Evolutionary conservation across 768 basidiomycete species (phyloP), one percentile per base, ranked within the genome.

Genomic region (Lentinula sp.): DNA sequence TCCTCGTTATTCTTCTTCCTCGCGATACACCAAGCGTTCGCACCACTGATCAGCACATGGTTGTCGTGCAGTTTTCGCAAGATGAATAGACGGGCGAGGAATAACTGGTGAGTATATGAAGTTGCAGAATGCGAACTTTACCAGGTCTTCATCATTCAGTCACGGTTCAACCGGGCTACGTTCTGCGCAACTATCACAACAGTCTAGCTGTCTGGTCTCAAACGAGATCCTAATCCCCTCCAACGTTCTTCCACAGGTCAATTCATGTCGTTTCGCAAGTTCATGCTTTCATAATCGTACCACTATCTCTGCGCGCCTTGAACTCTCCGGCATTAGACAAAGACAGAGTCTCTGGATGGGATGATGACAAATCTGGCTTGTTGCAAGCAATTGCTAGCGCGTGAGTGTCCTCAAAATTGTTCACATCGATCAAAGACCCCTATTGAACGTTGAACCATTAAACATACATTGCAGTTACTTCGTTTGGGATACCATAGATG

Each of bases 271-370:
- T 87, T 28, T 92, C 93, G 0, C 84, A 92, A 65, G 74, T 85
- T 1, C 90, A 95, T 68, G 85, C 88, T 0, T 58, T 90, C 23
- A 67, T 90, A 57, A 79, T 90, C 58, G 77, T 93, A 37, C 84
- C 86, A 0, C 77, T 89, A 23, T 81, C 91, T 1, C 66, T 84
- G 18, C 81, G 77, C 57, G 80, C 79, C 41, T 74, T 92, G 20
- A 70, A 77, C 46, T 71, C 76, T 13, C 72, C 80, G 0, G 78
- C 72, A 15, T 74, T 88, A 16, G 69, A 73, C 32, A 66, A 73
- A n/a, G 87, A 94, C 70, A 83, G 83, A 36, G 87, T 85, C 6
- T 93, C 87, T 67, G 93, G 91, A 6, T 93, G 89, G 80, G 81
- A 90, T 64, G 76, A 81, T 1, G 62, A 70, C 18, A 62, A 70